Conservation (phyloP, 2,329 filamentous ascomycete genomes). For the Myriangium duriaei region DNA sequence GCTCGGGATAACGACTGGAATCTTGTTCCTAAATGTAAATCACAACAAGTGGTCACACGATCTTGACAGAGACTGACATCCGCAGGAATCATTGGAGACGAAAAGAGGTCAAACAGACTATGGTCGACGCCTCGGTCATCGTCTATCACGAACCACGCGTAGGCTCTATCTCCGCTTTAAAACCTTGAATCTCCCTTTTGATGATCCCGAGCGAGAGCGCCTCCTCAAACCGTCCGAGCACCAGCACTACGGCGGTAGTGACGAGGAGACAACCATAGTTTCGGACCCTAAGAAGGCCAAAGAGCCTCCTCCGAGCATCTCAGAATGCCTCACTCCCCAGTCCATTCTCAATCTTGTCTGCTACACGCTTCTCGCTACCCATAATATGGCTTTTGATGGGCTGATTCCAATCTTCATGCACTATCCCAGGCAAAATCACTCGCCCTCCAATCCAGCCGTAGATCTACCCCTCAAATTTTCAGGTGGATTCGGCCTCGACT, state of each 20-base stretch:
- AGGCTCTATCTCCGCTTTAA: conserved; percentile 12
- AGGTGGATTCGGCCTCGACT: conserved; percentile 63
- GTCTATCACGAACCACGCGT: conserved; percentile 35
- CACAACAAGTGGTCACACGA: not conserved
- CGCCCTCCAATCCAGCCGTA: conserved; percentile 40
- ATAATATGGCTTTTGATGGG: conserved; percentile 77
- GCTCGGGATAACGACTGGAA: conserved; percentile 58
- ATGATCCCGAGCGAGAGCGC: conserved; percentile 10
- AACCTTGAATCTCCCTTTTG: conserved; percentile 9
- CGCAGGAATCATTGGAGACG: conserved; percentile 63
- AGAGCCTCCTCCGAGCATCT: conserved; percentile 31
- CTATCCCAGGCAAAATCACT: conserved; percentile 47
- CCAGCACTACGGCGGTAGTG: not conserved
- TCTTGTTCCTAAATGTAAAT: conserved; percentile 60
- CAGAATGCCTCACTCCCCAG: conserved; percentile 61
- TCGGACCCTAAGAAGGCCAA: conserved; percentile 14
- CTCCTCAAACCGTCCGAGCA: conserved; percentile 9
- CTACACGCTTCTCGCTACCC: conserved; percentile 71
- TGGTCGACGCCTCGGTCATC: conserved; percentile 60
- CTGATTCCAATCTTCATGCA: conserved; percentile 81
- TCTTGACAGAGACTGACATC: conserved; percentile 7
- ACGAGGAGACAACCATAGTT: conserved; percentile 7
- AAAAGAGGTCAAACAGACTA: conserved; percentile 59
- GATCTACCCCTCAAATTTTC: conserved; percentile 67
- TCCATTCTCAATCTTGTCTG: conserved; percentile 61